These are phyloP conservation scores for Plasmodium ovale DNA, from an alignment of 169 alveolate genomes.

Conservation along the genomic window DNA sequence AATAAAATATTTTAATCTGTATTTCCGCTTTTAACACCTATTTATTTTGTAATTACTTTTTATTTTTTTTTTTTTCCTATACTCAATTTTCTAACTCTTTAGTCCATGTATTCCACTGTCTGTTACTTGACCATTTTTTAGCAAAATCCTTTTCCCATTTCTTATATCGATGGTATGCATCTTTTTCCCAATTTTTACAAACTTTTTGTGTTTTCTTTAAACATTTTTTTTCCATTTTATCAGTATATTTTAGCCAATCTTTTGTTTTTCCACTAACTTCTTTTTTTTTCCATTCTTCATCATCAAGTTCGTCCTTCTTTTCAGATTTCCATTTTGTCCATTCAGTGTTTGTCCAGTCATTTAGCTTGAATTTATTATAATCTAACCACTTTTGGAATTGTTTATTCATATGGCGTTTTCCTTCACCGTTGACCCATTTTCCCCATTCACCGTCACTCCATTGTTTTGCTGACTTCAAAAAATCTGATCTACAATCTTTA, in stretches of 20 bases:
- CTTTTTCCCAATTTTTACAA: no score
- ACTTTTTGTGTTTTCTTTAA: no score
- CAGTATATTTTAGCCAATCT: slow-evolving; percentile 5
- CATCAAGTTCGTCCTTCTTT: background rate
- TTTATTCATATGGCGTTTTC: slow-evolving; percentile 7
- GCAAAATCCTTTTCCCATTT: no score
- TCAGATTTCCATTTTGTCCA: slow-evolving; percentile 3
- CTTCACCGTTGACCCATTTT: slow-evolving; percentile 12
- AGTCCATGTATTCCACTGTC: no score
- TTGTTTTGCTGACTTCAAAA: background rate
- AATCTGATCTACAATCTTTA: background rate
- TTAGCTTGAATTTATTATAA: slow-evolving; percentile 4
- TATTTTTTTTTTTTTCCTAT: no score
- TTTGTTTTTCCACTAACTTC: slow-evolving; percentile 2
- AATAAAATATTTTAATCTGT: no score
- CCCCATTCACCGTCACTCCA: background rate
- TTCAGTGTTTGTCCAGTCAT: background rate
- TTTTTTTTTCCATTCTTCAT: background rate
- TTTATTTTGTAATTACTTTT: no score
- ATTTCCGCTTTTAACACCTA: no score
- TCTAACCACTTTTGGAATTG: slow-evolving; percentile 17
- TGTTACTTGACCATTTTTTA: no score
- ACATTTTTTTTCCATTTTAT: no score
- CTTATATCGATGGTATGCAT: no score
- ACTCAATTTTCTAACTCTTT: no score